Evolutionary conservation across 2,329 filamentous ascomycete genomes (phyloP).

Genomic region (Orbilia javanica): DNA sequence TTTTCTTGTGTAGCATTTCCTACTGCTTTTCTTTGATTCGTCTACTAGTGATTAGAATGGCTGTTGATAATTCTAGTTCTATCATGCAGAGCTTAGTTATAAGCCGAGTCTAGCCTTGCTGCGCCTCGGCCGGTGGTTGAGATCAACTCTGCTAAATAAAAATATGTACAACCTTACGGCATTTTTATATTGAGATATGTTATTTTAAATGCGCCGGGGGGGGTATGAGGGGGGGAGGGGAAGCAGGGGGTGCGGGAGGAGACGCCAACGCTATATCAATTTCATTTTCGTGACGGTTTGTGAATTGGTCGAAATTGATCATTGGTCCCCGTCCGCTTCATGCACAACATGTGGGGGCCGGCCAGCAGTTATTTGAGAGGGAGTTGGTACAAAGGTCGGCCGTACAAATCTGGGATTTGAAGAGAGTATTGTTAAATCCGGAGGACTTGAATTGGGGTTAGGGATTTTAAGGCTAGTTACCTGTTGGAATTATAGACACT

Average conservation of each 20-base stretch:
- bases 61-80: background rate
- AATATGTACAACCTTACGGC: background rate
- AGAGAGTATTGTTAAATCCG: slow-evolving; percentile 8
- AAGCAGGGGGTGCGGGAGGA: background rate
- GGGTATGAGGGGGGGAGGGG: too few relatives aligned
- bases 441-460: slow-evolving; percentile 22
- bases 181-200: background rate
- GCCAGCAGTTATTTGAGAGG: slow-evolving; percentile 66
- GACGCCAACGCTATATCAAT: background rate
- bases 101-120: too few relatives aligned
- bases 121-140: background rate
- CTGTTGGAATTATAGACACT: slow-evolving; percentile 90
- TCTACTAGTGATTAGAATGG: background rate
- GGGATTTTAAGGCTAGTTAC: slow-evolving; percentile 67
- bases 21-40: background rate
- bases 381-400: slow-evolving; percentile 81
- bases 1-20: too few relatives aligned
- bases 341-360: slow-evolving; percentile 35
- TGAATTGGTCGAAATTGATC: background rate
- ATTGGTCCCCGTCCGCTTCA: slow-evolving; percentile 1
- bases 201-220: background rate
- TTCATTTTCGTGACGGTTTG: background rate
- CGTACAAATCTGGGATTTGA: slow-evolving; percentile 76
- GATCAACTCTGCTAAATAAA: background rate
- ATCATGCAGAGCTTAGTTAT: background rate